Base-by-base conservation (phyloP, 768 basidiomycete species). In the Leccinum aurantiacum region DNA sequence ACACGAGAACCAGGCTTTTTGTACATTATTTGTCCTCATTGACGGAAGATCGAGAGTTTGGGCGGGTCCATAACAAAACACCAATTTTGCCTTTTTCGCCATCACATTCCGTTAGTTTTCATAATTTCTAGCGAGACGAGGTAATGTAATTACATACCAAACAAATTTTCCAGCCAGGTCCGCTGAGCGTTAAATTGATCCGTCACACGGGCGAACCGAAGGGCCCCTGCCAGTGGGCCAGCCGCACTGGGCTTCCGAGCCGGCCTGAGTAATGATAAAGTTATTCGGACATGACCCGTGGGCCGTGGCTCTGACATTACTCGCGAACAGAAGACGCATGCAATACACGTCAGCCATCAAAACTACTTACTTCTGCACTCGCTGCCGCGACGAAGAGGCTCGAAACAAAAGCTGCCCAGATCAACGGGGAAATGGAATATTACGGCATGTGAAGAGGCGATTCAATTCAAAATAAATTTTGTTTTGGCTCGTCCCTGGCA, bases 1-100 rank as follows among this genome's bases (percentile, higher is more conserved):
- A 44, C n/a, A 4, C 17, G 29, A 25, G 22, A 5, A 54, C 49
- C 44, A 15, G 57, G 63, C 56, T 37, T 71, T 73, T 73, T 74
- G 69, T 72, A 73, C 60, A 63, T 74, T 73, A 66, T 74, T 72
- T 68, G 71, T 65, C 57, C 58, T 64, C 67, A 71, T 72, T 74
- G 73, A 72, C 53, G 41, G 56, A 33, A 57, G 65, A 68, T 66
- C 59, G 63, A 65, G 56, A 50, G 59, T 61, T 66, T n/a, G 60
- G 49, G 60, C 56, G 52, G 62, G 41, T 49, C 51, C 41, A 44
- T n/a, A 44, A 35, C 3, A 59, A 48, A 60, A 49, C 41, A 62
- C 4, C 41, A 44, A 67, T 62, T 64, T 56, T 55, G 22, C 35
- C 33, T n/a, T 59, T 55, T 48, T 57, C 61, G 67, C 51, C 46